Base-by-base conservation (phyloP, 352 stramenopile genomes). In the Pythium brassicae region DNA sequence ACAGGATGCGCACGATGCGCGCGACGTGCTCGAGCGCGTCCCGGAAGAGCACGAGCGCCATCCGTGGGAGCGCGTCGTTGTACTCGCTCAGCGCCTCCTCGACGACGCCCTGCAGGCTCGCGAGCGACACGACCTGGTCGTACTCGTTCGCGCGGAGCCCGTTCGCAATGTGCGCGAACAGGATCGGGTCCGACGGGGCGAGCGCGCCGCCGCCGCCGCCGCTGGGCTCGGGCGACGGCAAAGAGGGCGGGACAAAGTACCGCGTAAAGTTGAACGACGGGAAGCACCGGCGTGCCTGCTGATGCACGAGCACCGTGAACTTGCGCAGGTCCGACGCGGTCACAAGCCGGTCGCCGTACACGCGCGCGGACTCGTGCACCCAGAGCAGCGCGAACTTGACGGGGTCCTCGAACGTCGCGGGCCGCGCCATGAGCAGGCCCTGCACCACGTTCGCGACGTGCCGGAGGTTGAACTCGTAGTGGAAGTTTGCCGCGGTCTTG, bases 391-490 rank as follows among this genome's bases (percentile, higher is more conserved):
- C 84, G 59, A 99, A 84, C 61, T 97, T 97, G 0, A 86, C 50
- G 3, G 92, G 80, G 32, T 98, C 86, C 51, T 94, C 78, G 61
- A 95, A 93, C 3, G 63, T 84, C 7, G 81, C 69, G 20, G 92
- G 86, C 40, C 91, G 87, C 9, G 89, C 87, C 52, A 97, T 86
- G 9, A 98, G 63, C 25, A 98, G 55, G 7, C 94, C 95, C 67
- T 98, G 94, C 53, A 98, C 98, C 4, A 98, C 89, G 55, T 96
- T 98, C 9, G 81, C 87, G 3, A 98, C 68, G 64, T 98, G 90
- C 9, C 95, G 86, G 52, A 98, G 97, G 66, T 98, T 98, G 66
- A 98, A 98, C 53, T 98, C 93, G 63, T 98, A 98, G 67, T 98
- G 95, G 57, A 98, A 98, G 49, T 98, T 98, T 6, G 82, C 76